Evolutionary conservation across 805 yeast species (phyloP).

Genomic region (Candida saitoana): DNA sequence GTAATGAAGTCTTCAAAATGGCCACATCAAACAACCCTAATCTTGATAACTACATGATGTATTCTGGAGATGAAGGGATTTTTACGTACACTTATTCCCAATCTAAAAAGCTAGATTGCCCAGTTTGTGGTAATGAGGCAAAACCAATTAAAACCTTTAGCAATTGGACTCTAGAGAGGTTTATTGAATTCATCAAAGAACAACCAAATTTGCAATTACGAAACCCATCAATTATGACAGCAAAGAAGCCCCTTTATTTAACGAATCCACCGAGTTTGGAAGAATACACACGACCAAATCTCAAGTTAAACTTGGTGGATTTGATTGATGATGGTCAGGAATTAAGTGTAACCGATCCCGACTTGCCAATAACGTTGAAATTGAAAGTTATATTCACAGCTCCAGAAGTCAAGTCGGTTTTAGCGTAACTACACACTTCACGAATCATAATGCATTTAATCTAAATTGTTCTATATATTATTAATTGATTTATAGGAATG

Average conservation of each 20-base stretch:
- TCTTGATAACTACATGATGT: constrained; percentile 77
- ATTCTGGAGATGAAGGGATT: constrained; percentile 76
- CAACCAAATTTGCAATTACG: constrained; percentile 31
- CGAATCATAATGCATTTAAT: neutral
- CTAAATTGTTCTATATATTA: neutral
- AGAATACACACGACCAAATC: constrained; percentile 42
- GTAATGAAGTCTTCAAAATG: constrained; percentile 80
- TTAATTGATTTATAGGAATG: neutral
- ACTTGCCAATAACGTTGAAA: constrained; percentile 43
- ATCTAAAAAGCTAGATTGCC: constrained; percentile 58
- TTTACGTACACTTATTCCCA: constrained; percentile 71
- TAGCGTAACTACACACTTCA: neutral
- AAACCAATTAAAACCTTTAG: constrained; percentile 20
- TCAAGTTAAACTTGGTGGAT: constrained; percentile 26
- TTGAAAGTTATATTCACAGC: constrained; percentile 22
- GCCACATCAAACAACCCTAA: constrained; percentile 65
- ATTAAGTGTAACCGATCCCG: constrained; percentile 49
- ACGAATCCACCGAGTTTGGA: constrained; percentile 46
- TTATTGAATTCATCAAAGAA: constrained; percentile 37
- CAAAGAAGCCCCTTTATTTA: constrained; percentile 39
- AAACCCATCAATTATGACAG: constrained; percentile 45
- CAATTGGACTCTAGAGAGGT: constrained; percentile 37
- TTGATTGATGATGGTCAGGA: constrained; percentile 46
- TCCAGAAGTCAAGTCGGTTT: constrained; percentile 9
- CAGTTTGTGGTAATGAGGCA: constrained; percentile 62